Base-by-base conservation (phyloP, 2,329 filamentous ascomycete genomes). In the Penicillium sp. region DNA sequence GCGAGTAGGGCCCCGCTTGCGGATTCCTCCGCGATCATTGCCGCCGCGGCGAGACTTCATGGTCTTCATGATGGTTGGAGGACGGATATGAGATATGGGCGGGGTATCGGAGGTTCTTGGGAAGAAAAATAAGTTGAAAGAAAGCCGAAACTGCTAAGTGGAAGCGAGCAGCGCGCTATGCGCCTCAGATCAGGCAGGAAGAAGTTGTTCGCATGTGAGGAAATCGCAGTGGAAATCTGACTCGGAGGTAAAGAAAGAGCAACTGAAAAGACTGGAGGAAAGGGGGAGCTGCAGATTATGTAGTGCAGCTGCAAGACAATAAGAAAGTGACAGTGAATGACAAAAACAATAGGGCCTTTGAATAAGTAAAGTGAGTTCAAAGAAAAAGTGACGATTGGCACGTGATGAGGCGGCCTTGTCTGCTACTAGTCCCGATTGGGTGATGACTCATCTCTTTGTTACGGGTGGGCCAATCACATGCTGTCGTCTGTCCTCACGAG, bases 1-100 rank as follows among this genome's bases (percentile, higher is more conserved):
- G 55, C 78, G 75, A 47, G 70, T 67, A 21, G 72, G 65, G 47
- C 72, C 72, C 57, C 77, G 75, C 72, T 82, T 83, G 59, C 78
- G 74, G 52, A 82, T 81, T 35, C 80, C 80, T 52, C 80, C 79
- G 56, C 79, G 74, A 57, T 73, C 69, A 49, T 69, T 62, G 49
- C 60, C 64, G 12, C 68, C 55, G 48, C 68, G 70, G 54, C 66
- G 56, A 38, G 61, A 65, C 57, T 66, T 73, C 44, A 68, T 63
- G 53, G 60, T 65, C 64, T 67, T 72, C 64, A 72, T 73, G 42
- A 57, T 58, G 51, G 12, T 18, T 32, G 29, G n/a, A 42, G 5
- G 16, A 27, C 31, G 27, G 18, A 18, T 16, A 23, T 27, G 41
- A 40, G 25, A 12, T 42, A 21, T 27, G 9, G 27, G 27, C 32